Percentiles rank a stretch among this genome's conserved stretches.
Conservation (phyloP, 805 yeast species). For the Cephaloascus albidus region DNA sequence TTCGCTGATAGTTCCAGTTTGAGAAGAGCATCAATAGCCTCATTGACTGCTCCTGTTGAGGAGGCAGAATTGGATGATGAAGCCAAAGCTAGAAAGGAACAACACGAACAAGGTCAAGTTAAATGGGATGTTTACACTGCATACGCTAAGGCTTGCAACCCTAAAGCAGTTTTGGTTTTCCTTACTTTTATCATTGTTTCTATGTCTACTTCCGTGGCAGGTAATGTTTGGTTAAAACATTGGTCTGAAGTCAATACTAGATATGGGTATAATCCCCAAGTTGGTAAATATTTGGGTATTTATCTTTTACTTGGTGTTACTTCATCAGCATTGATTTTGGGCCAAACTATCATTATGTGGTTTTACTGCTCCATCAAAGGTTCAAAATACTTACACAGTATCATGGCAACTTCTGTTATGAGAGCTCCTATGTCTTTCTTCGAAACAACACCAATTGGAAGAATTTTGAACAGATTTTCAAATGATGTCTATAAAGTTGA, state of each 20-base stretch:
- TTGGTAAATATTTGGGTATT: conserved; percentile 61
- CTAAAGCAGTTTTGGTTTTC: conserved; percentile 50
- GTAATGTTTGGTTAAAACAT: conserved; percentile 90
- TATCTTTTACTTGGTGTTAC: conserved; percentile 70
- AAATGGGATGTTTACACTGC: conserved; percentile 76
- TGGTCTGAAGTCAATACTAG: conserved; percentile 90
- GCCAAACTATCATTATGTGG: conserved; percentile 67
- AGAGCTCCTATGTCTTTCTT: conserved; percentile 94
- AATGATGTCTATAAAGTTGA: conserved; percentile 87
- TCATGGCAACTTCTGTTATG: conserved; percentile 62
- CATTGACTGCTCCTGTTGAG: conserved; percentile 29
- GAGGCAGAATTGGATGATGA: conserved; percentile 26
- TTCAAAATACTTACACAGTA: conserved; percentile 64
- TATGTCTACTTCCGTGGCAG: conserved; percentile 51
- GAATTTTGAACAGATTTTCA: conserved; percentile 84
- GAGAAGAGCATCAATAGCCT: conserved; percentile 57
- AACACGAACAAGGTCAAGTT: conserved; percentile 88
- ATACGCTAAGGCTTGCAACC: conserved; percentile 84
- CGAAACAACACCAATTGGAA: conserved; percentile 92
- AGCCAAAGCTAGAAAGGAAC: conserved; percentile 51
- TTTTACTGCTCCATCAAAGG: conserved; percentile 77
- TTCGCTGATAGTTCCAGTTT: conserved; percentile 22
- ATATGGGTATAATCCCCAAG: conserved; percentile 61
- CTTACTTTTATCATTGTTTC: conserved; percentile 46
- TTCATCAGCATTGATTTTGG: conserved; percentile 49